These are phyloP conservation scores for Fusarium sp. DNA, from an alignment of 2,329 filamentous ascomycete species.

Conservation along the genomic window DNA sequence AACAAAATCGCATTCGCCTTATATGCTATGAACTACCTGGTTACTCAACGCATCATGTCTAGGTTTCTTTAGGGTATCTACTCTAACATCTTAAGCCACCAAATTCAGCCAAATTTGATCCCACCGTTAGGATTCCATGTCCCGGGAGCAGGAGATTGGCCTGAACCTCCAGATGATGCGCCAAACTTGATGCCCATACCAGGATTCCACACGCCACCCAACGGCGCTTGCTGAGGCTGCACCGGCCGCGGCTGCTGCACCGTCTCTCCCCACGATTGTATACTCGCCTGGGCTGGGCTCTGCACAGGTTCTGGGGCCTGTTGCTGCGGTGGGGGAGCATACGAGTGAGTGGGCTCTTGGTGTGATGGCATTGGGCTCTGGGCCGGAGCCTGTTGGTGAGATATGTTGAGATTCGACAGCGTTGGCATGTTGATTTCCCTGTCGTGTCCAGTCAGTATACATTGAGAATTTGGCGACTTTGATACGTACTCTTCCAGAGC, in stretches of 20 bases:
- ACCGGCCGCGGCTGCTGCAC: constrained; percentile 67
- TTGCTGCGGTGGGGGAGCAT: constrained; percentile 24
- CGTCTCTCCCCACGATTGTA: constrained; percentile 69
- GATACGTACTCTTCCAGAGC: constrained; percentile 76
- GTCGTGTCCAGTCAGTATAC: constrained; percentile 18
- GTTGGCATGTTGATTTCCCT: constrained; percentile 66
- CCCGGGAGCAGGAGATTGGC: constrained; percentile 48
- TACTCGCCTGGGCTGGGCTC: constrained; percentile 58
- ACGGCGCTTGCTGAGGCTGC: constrained; percentile 53
- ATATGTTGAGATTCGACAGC: constrained; percentile 57
- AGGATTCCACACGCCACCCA: constrained; percentile 72
- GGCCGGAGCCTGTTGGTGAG: constrained; percentile 43
- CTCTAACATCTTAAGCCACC: constrained; percentile 4
- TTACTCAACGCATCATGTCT: background rate
- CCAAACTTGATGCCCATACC: constrained; percentile 85
- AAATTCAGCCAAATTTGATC: constrained; percentile 63
- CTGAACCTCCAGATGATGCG: constrained; percentile 49
- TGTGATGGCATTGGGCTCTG: constrained; percentile 35
- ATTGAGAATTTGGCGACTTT: background rate
- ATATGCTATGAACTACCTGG: constrained; percentile 3
- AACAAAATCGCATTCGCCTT: constrained; percentile 10
- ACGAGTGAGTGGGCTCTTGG: constrained; percentile 24
- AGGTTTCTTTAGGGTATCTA: constrained; percentile 9
- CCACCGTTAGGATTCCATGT: constrained; percentile 70
- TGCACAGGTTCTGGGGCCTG: constrained; percentile 39